Conservation (phyloP, 805 yeast species). For the Suhomyces pyralidae region DNA sequence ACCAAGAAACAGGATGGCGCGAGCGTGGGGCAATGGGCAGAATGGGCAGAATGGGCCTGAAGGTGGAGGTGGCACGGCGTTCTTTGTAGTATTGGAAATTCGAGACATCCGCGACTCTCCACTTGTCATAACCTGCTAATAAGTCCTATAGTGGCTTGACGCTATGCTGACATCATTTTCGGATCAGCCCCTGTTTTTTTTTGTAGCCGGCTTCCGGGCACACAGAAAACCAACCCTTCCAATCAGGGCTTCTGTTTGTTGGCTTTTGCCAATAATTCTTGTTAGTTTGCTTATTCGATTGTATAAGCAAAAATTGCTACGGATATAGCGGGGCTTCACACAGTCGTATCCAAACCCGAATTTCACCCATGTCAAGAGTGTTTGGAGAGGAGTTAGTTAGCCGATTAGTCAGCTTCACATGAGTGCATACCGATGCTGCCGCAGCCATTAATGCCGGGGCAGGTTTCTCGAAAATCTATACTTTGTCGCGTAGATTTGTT, state of each 20-base stretch:
- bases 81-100: too few relatives aligned
- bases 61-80: neutral
- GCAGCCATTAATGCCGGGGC: too few relatives aligned
- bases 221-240: neutral
- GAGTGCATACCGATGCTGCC: neutral
- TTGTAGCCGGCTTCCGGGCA: neutral
- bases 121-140: neutral
- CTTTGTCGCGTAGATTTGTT: neutral
- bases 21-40: neutral
- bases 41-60: neutral
- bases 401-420: neutral
- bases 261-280: neutral
- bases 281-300: neutral
- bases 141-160: neutral
- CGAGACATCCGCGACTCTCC: neutral
- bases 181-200: neutral
- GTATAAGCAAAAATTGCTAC: neutral
- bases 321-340: neutral
- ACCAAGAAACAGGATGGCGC: neutral
- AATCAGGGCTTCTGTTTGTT: neutral
- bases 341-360: neutral
- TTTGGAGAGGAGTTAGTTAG: neutral
- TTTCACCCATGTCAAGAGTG: neutral
- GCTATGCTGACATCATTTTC: neutral
- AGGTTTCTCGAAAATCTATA: too few relatives aligned